Base-by-base conservation (phyloP, 1,139 yeast species). In the Blastobotrys illinoisensis region DNA sequence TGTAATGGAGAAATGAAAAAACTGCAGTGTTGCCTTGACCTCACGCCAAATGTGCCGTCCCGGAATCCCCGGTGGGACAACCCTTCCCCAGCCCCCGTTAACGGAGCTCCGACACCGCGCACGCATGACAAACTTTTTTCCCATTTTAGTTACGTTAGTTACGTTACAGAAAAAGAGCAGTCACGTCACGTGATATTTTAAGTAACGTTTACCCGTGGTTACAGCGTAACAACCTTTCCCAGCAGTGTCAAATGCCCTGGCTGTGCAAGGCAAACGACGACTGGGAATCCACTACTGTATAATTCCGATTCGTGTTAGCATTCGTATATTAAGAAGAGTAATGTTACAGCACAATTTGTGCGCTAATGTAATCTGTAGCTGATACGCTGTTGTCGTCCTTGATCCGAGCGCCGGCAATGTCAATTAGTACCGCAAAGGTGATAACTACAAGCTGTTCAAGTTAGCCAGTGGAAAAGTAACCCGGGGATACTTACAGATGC, bases 381-480 rank as follows among this genome's bases (percentile, higher is more conserved):
- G 40, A 13, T n/a, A 3, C 40, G 3, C 32, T 7, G 32, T 26
- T 9, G 16, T 32, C 5, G 40, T 32, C 40, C 40, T 32, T 32
- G 16, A 7, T 5, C 4, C 40, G 16, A 5, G 40, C 16, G 16
- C 40, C 16, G 40, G 40, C 50, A 16, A 54, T 44, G 32, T 56
- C 48, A 13, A 56, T 48, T 32, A 59, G 54, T 9, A 58, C 56
- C 7, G 53, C 59, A 46, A 59, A 55, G 11, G 62, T 56, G 13
- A 59, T 50, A 5, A 54, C 54, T 18, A 58, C 54, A 7, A 56
- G 53, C 54, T 51, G 26, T 9, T 13, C 9, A 20, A 11, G 47
- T 47, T 47, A 49, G 48, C 16, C 11, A n/a, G 18, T 24, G 13
- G 21, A 2, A 3, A 14, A n/a, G 21, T 23, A 21, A 49, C 7